Evolutionary conservation across 2,329 filamentous ascomycete species (phyloP), one percentile per base, ranked within the genome.

Genomic region (Mycosphaerella arachidis): DNA sequence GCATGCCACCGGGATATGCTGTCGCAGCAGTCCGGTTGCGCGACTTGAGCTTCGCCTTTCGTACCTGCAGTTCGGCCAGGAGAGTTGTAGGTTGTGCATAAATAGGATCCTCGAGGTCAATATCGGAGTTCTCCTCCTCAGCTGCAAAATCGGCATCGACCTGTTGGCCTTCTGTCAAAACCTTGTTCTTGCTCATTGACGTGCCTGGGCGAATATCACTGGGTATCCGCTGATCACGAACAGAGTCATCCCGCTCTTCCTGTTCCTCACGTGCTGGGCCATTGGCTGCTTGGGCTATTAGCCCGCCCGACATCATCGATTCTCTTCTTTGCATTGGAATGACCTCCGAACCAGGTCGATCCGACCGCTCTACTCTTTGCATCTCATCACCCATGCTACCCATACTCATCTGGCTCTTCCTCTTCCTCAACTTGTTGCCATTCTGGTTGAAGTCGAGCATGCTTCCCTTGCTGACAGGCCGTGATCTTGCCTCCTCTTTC

Each of bases 1-100:
- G 91, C 82, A 96, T 87, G n/a, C 91, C 92, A 57, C 88, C 86
- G 20, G 89, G 87, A 66, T 80, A 83, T 0, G 81, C 77, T 13
- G 82, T 84, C 33, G 84, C 81, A 24, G 87, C 82, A 13, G 88
- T 88, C 24, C 86, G 84, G 31, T 88, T 94, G 37, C 94, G 86
- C 63, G 87, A 81, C 74, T 91, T 92, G 69, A 95, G 88, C 67
- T 96, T 90, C 61, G 90, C 87, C 73, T 99, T 97, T 54, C 94
- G 88, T 64, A 96, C 78, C 72, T 97, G 91, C 7, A 99, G 80
- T 73, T 99, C 94, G 0, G 94, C 94, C 27, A 99, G 83, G 0
- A 99, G 82, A 0, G 94, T 99, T 0, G 92, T 96, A 0, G 94
- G 94, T 4, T 87, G 83, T 0, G 90, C 91, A 56, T 86, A 81